Evolutionary conservation across 768 basidiomycete genomes (phyloP), one percentile per base, ranked within the genome.

Genomic region (Sporobolomyces roseus): DNA sequence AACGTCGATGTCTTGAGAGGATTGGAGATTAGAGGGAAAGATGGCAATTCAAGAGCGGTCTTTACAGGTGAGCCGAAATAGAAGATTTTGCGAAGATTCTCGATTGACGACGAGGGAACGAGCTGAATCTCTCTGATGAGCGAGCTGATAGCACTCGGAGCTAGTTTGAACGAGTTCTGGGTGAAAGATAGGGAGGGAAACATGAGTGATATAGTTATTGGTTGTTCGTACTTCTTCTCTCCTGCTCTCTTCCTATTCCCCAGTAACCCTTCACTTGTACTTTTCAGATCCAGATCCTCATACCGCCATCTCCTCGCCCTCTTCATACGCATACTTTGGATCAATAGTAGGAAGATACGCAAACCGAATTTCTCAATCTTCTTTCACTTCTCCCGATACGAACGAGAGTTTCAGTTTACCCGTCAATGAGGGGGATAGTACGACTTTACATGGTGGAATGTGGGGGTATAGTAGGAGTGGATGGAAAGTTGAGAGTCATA

Each of bases 291-390:
- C 10, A 17, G 10, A 41, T 41, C 10, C 9, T 35, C 51, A 48
- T 59, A 61, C 29, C 27, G 49, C 1, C 45, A 65, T 46, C 54
- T 45, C 12, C 45, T 19, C 13, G 55, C 55, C 25, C 32, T 23
- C 14, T 30, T 36, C 25, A 32, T 62, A 43, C 32, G 43, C 66
- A 21, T 67, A 62, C 54, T 67, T 67, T 43, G 61, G 61, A 8
- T 53, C 66, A 16, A 33, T 62, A 23, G 61, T 67, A 9, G 66
- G 61, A 5, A 52, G 66, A 6, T 62, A 62, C 54, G 66, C 66
- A 9, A 67, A 67, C n/a, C 60, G 66, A 16, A 46, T 67, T 19
- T 46, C 60, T 0, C 17, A 58, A 13, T 46, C 52, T 3, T 61
- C 60, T 25, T 67, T 55, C 66, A 29, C 54, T 30, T 32, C 45